These are phyloP conservation scores for Bretziella fagacearum DNA, from an alignment of 2,329 filamentous ascomycete species.

Conservation along the genomic window DNA sequence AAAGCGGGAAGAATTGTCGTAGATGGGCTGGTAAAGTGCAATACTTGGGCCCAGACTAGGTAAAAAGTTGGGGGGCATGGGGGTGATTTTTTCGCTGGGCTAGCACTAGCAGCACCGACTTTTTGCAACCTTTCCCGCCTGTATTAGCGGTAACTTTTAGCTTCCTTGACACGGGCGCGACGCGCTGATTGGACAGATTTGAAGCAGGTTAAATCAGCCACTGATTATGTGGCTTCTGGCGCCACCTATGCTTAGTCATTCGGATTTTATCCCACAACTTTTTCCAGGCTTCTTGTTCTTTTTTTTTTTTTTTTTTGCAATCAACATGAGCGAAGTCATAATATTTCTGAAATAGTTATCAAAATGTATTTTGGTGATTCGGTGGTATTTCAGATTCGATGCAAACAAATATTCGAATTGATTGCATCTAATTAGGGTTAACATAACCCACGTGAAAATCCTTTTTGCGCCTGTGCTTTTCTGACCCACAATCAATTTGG, in stretches of 20 bases:
- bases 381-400: too few species aligned
- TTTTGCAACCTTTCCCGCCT: not conserved
- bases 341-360: too few species aligned
- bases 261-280: not conserved
- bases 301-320: too few species aligned
- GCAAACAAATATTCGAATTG: too few species aligned
- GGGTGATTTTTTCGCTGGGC: not conserved
- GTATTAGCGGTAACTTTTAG: not conserved
- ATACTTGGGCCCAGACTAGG: conserved; percentile 9
- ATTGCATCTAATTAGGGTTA: too few species aligned
- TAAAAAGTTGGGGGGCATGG: conserved; percentile 10
- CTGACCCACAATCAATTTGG: too few species aligned
- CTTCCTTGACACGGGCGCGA: not conserved
- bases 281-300: not conserved
- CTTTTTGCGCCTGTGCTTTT: not conserved
- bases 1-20: conserved; percentile 14
- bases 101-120: not conserved
- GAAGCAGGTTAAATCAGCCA: not conserved
- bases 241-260: not conserved
- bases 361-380: too few species aligned
- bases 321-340: too few species aligned
- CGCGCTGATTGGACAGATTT: conserved; percentile 12
- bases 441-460: not conserved
- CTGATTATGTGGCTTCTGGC: too few species aligned
- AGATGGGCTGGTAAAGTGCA: not conserved